phyloP scores from a whole-genome alignment of 2,329 filamentous ascomycete species.

The Ophiosphaerella herpotricha region DNA sequence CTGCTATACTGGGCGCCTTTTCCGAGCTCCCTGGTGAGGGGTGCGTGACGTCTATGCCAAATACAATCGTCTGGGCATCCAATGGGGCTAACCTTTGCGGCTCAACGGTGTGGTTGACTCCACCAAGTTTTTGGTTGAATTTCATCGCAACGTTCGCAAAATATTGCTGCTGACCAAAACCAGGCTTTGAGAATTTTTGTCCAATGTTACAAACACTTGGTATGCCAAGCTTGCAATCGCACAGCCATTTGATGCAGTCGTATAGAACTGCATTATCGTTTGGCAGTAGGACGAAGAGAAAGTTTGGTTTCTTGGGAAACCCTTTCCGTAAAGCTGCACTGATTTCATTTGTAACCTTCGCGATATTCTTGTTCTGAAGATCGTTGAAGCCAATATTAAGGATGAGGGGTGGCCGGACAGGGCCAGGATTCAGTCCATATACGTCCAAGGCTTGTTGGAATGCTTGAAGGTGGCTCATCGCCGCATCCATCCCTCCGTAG shows the following conservation, averaged over 20 bases:
- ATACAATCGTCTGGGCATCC: conserved; percentile 77
- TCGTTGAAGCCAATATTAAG: conserved; percentile 13
- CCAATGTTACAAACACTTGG: conserved; percentile 68
- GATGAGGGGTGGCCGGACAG: conserved; percentile 12
- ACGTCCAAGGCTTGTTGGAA: conserved; percentile 24
- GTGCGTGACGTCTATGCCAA: conserved; percentile 89
- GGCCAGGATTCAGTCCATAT: conserved; percentile 30
- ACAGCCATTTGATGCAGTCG: conserved; percentile 66
- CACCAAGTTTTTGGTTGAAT: conserved; percentile 52
- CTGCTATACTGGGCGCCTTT: conserved; percentile 74
- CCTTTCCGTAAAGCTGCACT: conserved; percentile 54
- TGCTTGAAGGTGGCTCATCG: conserved; percentile 10
- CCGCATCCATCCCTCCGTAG: conserved; percentile 15
- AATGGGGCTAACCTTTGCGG: conserved; percentile 59
- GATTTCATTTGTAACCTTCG: conserved; percentile 64
- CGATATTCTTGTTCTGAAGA: conserved; percentile 37
- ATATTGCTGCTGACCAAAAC: conserved; percentile 35
- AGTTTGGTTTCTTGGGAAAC: conserved; percentile 41
- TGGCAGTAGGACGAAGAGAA: conserved; percentile 39
- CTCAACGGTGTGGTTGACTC: conserved; percentile 67
- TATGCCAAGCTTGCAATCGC: conserved; percentile 69
- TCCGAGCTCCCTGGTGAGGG: conserved; percentile 69
- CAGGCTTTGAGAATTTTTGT: conserved; percentile 54
- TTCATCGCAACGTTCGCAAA: conserved; percentile 64
- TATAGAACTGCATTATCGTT: conserved; percentile 37